Evolutionary conservation across 139 green algal species (phyloP), one percentile per base, ranked within the genome.

Genomic region (Microglena sp.): DNA sequence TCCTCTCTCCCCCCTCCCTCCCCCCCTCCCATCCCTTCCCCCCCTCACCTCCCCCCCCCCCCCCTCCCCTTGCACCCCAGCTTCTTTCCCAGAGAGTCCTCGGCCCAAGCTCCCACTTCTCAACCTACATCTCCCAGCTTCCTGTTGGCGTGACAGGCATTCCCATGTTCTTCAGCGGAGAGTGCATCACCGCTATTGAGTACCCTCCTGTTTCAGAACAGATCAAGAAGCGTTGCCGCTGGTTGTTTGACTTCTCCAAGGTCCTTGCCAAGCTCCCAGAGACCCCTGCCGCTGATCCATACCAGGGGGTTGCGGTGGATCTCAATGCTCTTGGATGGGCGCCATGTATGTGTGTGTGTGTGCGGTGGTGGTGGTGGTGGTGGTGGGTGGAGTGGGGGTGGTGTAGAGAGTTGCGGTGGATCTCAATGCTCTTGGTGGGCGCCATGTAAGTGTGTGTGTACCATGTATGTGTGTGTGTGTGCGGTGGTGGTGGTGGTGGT

Each of bases 171-270:
- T 95, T 84, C 30, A 24, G 36, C 8, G 32, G 60, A 1, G 61
- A 80, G 2, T 68, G 79, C 1, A 65, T 94, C 2, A 61, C 69
- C 3, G 72, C 76, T 15, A 60, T 93, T 21, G 74, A 92, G 60
- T 92, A 92, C 71, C 83, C 86, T 0, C 83, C 85, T 0, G 72
- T 93, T 1, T 79, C 74, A 0, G 66, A 82, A 45, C 85, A 93
- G 72, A 82, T 90, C 46, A 85, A 82, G 43, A 82, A 80, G 64
- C 74, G 85, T n/a, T 84, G 85, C 70, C 70, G 74, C 7, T 92
- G 82, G 79, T 70, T 91, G 57, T n/a, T 81, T 15, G n/a, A 64
- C 40, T 89, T 92, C 57, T n/a, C 43, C 11, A 67, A 85, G 45
- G 72, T 77, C 4, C 74, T 92, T 32, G 63, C 68, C 1, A 33